Evolutionary conservation across 129 eudicot genomes (phyloP), one percentile per base, ranked within the genome.

Genomic region (Centella asiatica): DNA sequence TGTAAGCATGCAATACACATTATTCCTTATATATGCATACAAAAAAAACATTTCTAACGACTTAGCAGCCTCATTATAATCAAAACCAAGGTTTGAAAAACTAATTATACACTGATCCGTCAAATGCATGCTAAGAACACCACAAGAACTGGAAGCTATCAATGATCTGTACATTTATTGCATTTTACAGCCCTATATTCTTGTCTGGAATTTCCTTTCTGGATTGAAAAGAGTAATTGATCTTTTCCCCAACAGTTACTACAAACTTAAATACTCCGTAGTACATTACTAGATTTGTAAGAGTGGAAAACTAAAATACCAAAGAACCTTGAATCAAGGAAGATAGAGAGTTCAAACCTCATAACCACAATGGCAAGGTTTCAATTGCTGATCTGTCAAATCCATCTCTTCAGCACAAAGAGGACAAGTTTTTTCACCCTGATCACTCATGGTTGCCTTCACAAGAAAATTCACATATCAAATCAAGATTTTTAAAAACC

Each of bases 401-500:
- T 92, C 98, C 99, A 93, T 93, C 84, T 87, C 96, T 72, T 87
- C 99, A 32, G 99, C 96, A 57, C 99, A 93, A 61, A 93, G 96
- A 61, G 98, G 98, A 72, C 98, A 93, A 62, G 92, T 87, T 85
- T 85, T 93, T 66, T 87, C 99, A 62, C 96, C 96, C 74, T 87
- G 80, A 44, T 84, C 99, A 44, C 88, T 86, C 97, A 90, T 90
- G 85, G 71, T 90, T 77, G 77, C 83, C 92, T 87, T 18, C 7
- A 70, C 22, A 14, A 6, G 25, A 60, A 42, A 49, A 60, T 1
- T 9, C 45, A 0, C 17, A 42, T 11, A 24, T 3, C 34, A 13
- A 11, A 34, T 39, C 6, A 56, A 0, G 17, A 57, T 12, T 36
- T 7, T 44, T n/a, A 39, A 39, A 22, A 25, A 7, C 49, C 4